These are phyloP conservation scores for Trifolium fragiferum DNA, from an alignment of 306 rosid genomes.

Conservation along the genomic window DNA sequence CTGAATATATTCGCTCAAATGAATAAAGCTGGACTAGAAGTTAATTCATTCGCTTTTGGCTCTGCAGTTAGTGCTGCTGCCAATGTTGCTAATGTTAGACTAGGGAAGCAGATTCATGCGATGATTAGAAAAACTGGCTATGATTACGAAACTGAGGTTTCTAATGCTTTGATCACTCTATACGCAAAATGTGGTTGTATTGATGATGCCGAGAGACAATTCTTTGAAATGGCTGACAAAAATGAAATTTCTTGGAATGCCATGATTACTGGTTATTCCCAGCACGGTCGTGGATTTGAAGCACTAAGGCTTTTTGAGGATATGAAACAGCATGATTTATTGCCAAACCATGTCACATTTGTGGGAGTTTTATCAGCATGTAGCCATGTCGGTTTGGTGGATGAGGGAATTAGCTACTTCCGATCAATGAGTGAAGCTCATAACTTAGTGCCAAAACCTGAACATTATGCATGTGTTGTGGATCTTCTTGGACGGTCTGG, in stretches of 20 bases:
- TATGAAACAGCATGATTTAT: conserved; percentile 62
- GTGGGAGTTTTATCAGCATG: conserved; percentile 89
- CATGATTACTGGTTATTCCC: conserved; percentile 84
- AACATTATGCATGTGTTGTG: conserved; percentile 85
- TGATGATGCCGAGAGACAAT: conserved; percentile 73
- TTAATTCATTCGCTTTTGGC: conserved; percentile 78
- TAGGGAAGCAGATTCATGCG: conserved; percentile 81
- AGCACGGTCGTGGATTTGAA: conserved; percentile 78
- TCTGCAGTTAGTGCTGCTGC: conserved; percentile 85
- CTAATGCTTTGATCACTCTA: conserved; percentile 78
- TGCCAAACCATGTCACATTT: conserved; percentile 81
- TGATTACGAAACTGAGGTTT: conserved; percentile 77
- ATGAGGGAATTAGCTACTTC: conserved; percentile 76
- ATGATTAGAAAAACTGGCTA: conserved; percentile 71
- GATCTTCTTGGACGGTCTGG: conserved; percentile 90
- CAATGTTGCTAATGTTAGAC: conserved; percentile 64
- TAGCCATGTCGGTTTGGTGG: conserved; percentile 87
- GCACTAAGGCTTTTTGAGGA: conserved; percentile 71
- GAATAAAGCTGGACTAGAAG: conserved; percentile 62
- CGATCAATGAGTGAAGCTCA: conserved; percentile 74
- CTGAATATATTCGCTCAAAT: conserved; percentile 64
- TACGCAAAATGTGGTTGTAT: conserved; percentile 84
- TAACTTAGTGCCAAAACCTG: conserved; percentile 73
- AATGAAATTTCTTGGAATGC: conserved; percentile 92
- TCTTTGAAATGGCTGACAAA: conserved; percentile 65